These are phyloP conservation scores for Pichia insulana DNA, from an alignment of 805 yeast species.

Conservation along the genomic window DNA sequence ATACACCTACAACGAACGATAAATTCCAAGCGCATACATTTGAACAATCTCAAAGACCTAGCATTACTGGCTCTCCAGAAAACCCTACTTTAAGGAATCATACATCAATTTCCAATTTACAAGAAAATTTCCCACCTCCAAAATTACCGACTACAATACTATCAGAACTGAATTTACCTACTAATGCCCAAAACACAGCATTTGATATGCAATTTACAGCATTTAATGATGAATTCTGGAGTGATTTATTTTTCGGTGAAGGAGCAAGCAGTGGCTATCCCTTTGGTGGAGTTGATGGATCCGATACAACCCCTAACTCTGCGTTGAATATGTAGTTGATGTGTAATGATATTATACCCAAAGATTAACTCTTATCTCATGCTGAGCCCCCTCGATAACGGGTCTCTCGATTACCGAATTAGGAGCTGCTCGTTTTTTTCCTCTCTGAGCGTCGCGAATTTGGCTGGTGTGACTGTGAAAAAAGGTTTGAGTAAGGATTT, in stretches of 20 bases:
- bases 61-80: background rate
- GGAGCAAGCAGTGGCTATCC: background rate
- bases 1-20: too few relatives aligned
- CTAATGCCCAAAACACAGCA: background rate
- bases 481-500: constrained; percentile 15
- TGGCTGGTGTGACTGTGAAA: background rate
- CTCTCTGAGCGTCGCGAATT: constrained; percentile 1
- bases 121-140: background rate
- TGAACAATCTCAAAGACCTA: too few relatives aligned
- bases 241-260: constrained; percentile 36
- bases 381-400: background rate
- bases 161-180: background rate
- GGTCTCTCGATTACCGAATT: too few relatives aligned
- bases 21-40: too few relatives aligned
- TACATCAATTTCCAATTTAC: background rate
- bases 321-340: background rate
- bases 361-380: background rate
- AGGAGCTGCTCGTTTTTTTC: too few relatives aligned
- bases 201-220: constrained; percentile 44
- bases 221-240: constrained; percentile 66
- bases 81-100: background rate
- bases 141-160: background rate
- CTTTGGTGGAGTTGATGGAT: background rate
- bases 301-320: background rate
- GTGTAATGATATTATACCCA: too few relatives aligned